Conservation (phyloP, 495 filamentous ascomycete species). For the Aspergillus asperescens region DNA sequence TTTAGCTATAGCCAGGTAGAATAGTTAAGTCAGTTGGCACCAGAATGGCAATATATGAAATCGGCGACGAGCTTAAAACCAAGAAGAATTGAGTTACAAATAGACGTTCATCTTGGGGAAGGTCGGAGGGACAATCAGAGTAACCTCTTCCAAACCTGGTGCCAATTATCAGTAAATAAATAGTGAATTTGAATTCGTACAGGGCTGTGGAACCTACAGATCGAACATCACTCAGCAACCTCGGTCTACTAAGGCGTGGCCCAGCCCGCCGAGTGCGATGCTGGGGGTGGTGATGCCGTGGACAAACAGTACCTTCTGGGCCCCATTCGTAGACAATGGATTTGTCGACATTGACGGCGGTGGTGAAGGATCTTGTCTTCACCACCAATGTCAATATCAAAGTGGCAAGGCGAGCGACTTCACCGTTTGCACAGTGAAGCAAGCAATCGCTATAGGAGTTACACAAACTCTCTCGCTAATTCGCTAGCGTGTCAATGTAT, state of each 20-base stretch:
- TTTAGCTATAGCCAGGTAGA: background rate
- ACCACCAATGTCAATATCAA: too few species aligned
- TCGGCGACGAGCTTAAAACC: constrained; percentile 60
- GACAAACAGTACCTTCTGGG: constrained; percentile 70
- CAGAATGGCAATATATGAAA: constrained; percentile 42
- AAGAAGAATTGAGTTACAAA: constrained; percentile 71
- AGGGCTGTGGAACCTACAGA: constrained; percentile 30
- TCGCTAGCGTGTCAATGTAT: too few species aligned
- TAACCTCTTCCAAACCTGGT: constrained; percentile 72
- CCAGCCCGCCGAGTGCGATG: constrained; percentile 61
- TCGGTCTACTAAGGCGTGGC: constrained; percentile 61
- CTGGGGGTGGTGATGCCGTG: constrained; percentile 87
- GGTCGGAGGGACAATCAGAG: constrained; percentile 60
- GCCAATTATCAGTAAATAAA: background rate
- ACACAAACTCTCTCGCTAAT: too few species aligned
- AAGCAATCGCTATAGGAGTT: too few species aligned
- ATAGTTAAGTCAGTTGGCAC: background rate
- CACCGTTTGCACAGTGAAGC: too few species aligned
- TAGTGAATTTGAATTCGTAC: background rate
- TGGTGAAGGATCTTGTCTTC: too few species aligned
- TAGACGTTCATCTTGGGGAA: constrained; percentile 67
- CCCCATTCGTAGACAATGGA: constrained; percentile 92
- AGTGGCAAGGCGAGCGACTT: too few species aligned
- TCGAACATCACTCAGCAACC: constrained; percentile 84
- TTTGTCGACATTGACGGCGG: too few species aligned